phyloP scores from a whole-genome alignment of 768 basidiomycete genomes.

The Lepiota brunneoincarnata region DNA sequence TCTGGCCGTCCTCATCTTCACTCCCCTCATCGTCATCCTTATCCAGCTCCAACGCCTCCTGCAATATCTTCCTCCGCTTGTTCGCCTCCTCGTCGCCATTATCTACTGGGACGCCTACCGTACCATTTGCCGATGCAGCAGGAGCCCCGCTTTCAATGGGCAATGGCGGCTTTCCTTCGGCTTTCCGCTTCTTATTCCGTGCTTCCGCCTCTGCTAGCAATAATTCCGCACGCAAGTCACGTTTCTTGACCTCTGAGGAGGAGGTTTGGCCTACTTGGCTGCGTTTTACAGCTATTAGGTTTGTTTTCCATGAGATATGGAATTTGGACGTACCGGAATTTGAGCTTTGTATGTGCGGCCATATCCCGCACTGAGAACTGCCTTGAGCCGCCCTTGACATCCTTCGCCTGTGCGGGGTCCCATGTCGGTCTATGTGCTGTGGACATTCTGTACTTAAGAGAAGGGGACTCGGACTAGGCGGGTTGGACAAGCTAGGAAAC shows the following conservation, averaged over 20 bases:
- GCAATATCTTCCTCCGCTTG: constrained; percentile 85
- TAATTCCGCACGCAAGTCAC: constrained; percentile 83
- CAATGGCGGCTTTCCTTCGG: constrained; percentile 66
- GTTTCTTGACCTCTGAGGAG: constrained; percentile 66
- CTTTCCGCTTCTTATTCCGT: constrained; percentile 87
- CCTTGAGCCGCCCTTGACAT: constrained; percentile 88
- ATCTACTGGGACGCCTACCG: constrained; percentile 3
- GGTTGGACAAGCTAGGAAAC: constrained; percentile 1
- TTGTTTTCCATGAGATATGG: not conserved
- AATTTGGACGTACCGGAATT: constrained; percentile 69
- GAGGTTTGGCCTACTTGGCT: constrained; percentile 93
- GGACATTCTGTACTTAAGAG: constrained; percentile 51
- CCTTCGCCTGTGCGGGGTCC: constrained; percentile 93
- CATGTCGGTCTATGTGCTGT: constrained; percentile 95
- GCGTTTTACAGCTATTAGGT: not conserved
- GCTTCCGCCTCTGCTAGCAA: constrained; percentile 85
- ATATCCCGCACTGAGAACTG: constrained; percentile 93
- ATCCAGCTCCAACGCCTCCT: constrained; percentile 85
- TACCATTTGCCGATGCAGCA: constrained; percentile 12
- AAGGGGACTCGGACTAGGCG: not conserved
- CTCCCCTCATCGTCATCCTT: constrained; percentile 75
- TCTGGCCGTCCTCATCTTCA: constrained; percentile 31
- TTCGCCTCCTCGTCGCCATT: constrained; percentile 54
- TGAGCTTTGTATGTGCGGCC: constrained; percentile 95
- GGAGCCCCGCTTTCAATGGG: constrained; percentile 36